Base-by-base conservation (phyloP, 129 eudicot genomes). In the Saussurea involucrata region DNA sequence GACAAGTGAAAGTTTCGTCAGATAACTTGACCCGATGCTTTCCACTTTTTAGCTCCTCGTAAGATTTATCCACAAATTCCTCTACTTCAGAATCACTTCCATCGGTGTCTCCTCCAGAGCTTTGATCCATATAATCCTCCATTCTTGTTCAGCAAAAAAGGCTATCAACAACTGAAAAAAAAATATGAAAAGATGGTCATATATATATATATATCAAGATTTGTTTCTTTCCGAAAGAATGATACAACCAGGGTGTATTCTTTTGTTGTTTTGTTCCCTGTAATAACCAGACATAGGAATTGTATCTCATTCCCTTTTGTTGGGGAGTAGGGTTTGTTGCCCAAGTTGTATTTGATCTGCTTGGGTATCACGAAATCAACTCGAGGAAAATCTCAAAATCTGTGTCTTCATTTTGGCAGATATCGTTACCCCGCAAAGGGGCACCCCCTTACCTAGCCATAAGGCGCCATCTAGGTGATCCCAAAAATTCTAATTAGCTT, bases 31-130 rank as follows among this genome's bases (percentile, higher is more conserved):
- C 76, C 73, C 46, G 49, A n/a, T 75, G 80, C 21, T 82, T 83
- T 61, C 95, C 98, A 21, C 70, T 71, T 60, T 88, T 86, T 6
- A 93, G 74, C 33, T 90, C 89, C 82, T 88, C 89, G 74, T 78
- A 90, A 2, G 88, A 40, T 82, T 88, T 84, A 9, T 86, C 86
- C 46, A 69, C 90, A 34, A 83, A 86, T 78, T 90, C 96, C 69
- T 87, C 97, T 33, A 83, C 79, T 66, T 88, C 92, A 21, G 90
- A 87, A 31, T 90, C 93, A 77, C 88, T 83, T 28, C 83, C 78
- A 76, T 89, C 91, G 6, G 87, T 86, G 65, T 85, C 93, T 44
- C 81, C 92, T 49, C 78, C 92, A 24, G 93, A 88, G 72, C 87
- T 77, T 72, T 75, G 76, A 68, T 80, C 80, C 86, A 84, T 79